Conservation (phyloP, 2,329 filamentous ascomycete genomes). For the Bipolaris gigantea region DNA sequence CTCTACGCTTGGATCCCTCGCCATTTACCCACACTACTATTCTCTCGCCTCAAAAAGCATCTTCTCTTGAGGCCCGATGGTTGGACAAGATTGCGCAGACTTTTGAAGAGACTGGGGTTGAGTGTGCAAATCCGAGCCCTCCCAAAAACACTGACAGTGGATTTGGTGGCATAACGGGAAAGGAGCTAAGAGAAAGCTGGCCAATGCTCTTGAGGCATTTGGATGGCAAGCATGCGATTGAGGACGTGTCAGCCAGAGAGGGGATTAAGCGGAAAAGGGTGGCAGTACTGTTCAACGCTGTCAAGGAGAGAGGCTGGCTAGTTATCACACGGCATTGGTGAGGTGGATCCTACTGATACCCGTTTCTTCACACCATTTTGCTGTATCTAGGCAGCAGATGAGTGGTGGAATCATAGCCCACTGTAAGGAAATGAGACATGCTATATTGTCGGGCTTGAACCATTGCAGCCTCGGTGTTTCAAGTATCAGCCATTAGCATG, state of each 20-base stretch:
- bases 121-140: slow-evolving; percentile 25
- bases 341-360: neutral
- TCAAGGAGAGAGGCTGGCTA: slow-evolving; percentile 69
- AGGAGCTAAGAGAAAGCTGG: slow-evolving; percentile 65
- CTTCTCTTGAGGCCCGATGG: slow-evolving; percentile 75
- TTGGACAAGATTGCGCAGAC: slow-evolving; percentile 49
- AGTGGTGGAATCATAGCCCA: no score
- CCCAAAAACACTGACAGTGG: slow-evolving; percentile 23
- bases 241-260: slow-evolving; percentile 83
- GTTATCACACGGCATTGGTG: slow-evolving; percentile 47
- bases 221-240: slow-evolving; percentile 80
- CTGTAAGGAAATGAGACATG: no score
- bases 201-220: slow-evolving; percentile 79
- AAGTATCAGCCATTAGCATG: no score
- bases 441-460: no score
- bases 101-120: slow-evolving; percentile 45
- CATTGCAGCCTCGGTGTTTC: no score
- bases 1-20: slow-evolving; percentile 22
- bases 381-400: neutral
- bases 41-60: slow-evolving; percentile 75
- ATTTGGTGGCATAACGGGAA: slow-evolving; percentile 23
- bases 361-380: neutral
- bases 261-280: slow-evolving; percentile 78
- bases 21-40: slow-evolving; percentile 52
- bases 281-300: slow-evolving; percentile 58